Conservation (phyloP, 1,284 basidiomycete species). For the Cutaneotrichosporon sp. region DNA sequence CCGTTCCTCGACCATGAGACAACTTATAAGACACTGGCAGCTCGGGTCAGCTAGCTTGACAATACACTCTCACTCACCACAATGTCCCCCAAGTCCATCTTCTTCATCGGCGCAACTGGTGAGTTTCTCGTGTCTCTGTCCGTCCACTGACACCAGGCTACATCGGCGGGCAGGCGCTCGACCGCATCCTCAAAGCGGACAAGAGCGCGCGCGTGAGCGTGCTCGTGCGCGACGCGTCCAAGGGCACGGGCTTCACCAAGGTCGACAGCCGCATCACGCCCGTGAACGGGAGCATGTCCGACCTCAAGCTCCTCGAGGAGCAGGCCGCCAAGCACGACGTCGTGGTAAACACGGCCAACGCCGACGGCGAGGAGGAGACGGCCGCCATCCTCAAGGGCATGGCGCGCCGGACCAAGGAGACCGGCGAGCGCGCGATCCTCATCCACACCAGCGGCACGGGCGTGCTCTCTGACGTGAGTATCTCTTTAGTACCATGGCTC, state of each 20-base stretch:
- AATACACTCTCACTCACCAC: background rate
- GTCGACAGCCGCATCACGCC: constrained; percentile 10
- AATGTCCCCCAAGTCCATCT: constrained; percentile 11
- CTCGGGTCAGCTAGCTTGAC: background rate
- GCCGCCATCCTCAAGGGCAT: constrained; percentile 49
- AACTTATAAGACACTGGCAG: too few species aligned
- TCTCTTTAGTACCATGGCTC: background rate
- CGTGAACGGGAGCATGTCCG: constrained; percentile 35
- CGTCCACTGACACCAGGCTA: constrained; percentile 13
- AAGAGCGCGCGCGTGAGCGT: constrained; percentile 10
- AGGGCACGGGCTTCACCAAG: constrained; percentile 11
- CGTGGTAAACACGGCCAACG: constrained; percentile 48
- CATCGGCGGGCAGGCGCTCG: constrained; percentile 18
- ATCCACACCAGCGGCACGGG: constrained; percentile 55
- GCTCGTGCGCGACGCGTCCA: constrained; percentile 8
- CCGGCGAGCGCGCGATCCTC: constrained; percentile 42
- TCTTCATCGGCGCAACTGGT: constrained; percentile 23
- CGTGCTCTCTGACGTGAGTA: constrained; percentile 39
- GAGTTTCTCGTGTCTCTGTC: background rate
- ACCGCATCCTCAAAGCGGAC: constrained; percentile 10
- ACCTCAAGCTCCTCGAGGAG: constrained; percentile 37
- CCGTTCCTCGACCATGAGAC: background rate
- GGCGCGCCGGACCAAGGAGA: constrained; percentile 43
- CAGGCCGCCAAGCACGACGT: constrained; percentile 45
- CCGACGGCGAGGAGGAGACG: constrained; percentile 44